Evolutionary conservation across 1,284 basidiomycete species (phyloP).

Genomic region (Salmacisia buchloeana): DNA sequence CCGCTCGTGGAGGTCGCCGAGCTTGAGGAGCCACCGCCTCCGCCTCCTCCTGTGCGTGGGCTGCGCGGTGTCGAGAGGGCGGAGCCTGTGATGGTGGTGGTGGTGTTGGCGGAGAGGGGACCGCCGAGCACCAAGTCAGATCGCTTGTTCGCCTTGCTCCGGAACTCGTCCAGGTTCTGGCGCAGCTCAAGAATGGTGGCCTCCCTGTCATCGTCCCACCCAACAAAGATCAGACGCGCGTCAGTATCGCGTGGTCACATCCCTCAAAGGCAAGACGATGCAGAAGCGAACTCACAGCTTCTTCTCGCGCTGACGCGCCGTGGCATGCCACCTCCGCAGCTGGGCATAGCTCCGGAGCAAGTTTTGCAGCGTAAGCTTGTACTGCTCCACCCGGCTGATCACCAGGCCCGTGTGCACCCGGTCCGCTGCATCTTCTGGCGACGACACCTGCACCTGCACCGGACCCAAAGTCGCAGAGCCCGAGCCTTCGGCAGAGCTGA

Average conservation of each 20-base stretch:
- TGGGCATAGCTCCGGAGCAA: not conserved
- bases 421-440: not conserved
- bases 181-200: not conserved
- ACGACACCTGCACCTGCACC: not conserved
- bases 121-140: not conserved
- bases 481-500: no score
- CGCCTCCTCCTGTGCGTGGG: no score
- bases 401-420: not conserved
- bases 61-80: no score
- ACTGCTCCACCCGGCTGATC: not conserved
- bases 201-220: not conserved
- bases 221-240: not conserved
- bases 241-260: not conserved
- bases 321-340: not conserved
- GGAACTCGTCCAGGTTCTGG: not conserved
- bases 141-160: not conserved
- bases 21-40: not conserved
- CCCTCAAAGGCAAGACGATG: not conserved
- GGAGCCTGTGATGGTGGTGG: not conserved
- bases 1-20: not conserved
- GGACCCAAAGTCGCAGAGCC: not conserved
- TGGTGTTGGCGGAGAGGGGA: not conserved
- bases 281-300: conserved; percentile 1
- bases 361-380: not conserved
- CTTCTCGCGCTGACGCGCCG: not conserved